Percentiles rank a stretch among this genome's conserved stretches.
Evolutionary conservation across 2,329 filamentous ascomycete species (phyloP).

Genomic region (Xylaria digitata): DNA sequence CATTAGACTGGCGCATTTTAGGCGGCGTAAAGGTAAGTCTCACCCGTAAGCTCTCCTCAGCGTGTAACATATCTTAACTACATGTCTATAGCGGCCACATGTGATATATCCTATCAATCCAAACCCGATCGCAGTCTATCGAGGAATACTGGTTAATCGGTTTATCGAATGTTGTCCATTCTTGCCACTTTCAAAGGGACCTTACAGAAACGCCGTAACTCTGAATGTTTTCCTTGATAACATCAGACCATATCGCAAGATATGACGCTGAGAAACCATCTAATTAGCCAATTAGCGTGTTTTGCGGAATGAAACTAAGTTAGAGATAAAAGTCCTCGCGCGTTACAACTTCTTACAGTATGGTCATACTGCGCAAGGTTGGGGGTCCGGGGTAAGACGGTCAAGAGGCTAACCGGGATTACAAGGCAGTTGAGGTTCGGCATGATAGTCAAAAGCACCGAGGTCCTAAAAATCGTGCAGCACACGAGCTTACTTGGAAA

Average conservation of each 20-base stretch:
- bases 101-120: background rate
- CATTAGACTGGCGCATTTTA: background rate
- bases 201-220: too few species aligned
- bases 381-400: slow-evolving; percentile 13
- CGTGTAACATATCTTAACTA: background rate
- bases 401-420: slow-evolving; percentile 4
- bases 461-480: slow-evolving; percentile 10
- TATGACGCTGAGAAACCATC: background rate
- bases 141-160: background rate
- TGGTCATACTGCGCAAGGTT: slow-evolving; percentile 7
- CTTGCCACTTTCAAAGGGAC: background rate
- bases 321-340: background rate
- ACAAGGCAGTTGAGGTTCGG: slow-evolving; percentile 1
- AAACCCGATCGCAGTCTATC: background rate
- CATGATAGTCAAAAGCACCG: slow-evolving; percentile 7
- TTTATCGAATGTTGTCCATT: background rate
- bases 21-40: background rate
- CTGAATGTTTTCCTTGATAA: background rate
- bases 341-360: background rate
- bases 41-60: background rate
- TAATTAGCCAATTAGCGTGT: background rate
- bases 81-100: background rate
- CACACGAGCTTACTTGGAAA: slow-evolving; percentile 2
- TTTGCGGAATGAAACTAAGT: background rate
- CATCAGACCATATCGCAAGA: background rate